phyloP scores from a whole-genome alignment of 2,329 filamentous ascomycete genomes.

The Aquanectria penicillioides region DNA sequence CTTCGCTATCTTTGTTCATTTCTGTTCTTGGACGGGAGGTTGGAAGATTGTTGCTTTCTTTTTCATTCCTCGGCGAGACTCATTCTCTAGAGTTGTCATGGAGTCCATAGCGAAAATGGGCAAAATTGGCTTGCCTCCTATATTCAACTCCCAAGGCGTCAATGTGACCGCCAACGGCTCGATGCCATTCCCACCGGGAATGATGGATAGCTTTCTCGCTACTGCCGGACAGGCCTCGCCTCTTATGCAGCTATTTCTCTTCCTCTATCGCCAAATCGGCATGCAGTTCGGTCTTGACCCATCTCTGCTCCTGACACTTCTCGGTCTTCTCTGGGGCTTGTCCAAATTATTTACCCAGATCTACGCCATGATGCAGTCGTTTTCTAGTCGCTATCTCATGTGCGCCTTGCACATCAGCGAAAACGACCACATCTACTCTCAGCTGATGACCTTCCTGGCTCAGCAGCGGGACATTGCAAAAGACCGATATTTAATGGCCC shows the following conservation, averaged over 20 bases:
- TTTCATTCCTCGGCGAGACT: too few species aligned
- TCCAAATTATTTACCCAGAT: slow-evolving; percentile 50
- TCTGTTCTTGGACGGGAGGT: too few species aligned
- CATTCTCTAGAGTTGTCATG: slow-evolving; percentile 22
- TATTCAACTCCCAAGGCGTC: slow-evolving; percentile 36
- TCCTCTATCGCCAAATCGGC: slow-evolving; percentile 58
- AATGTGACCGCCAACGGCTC: slow-evolving; percentile 36
- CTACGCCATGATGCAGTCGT: slow-evolving; percentile 45
- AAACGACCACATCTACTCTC: slow-evolving; percentile 66
- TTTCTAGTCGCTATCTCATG: slow-evolving; percentile 59
- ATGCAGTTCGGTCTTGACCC: slow-evolving; percentile 60
- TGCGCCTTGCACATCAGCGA: slow-evolving; percentile 63
- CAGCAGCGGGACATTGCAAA: slow-evolving; percentile 61
- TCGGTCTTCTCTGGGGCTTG: slow-evolving; percentile 59
- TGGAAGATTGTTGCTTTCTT: too few species aligned
- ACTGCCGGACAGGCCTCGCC: slow-evolving; percentile 57
- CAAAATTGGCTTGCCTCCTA: slow-evolving; percentile 42
- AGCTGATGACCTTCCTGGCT: slow-evolving; percentile 68
- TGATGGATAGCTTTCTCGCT: slow-evolving; percentile 57
- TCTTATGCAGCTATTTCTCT: slow-evolving; percentile 52
- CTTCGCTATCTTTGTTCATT: too few species aligned
- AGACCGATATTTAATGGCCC: slow-evolving; percentile 63
- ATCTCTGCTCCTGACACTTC: slow-evolving; percentile 55
- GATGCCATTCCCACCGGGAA: slow-evolving; percentile 39
- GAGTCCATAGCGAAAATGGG: slow-evolving; percentile 41